Conservation (phyloP, 2,329 filamentous ascomycete genomes). For the Fusarium aywerte region DNA sequence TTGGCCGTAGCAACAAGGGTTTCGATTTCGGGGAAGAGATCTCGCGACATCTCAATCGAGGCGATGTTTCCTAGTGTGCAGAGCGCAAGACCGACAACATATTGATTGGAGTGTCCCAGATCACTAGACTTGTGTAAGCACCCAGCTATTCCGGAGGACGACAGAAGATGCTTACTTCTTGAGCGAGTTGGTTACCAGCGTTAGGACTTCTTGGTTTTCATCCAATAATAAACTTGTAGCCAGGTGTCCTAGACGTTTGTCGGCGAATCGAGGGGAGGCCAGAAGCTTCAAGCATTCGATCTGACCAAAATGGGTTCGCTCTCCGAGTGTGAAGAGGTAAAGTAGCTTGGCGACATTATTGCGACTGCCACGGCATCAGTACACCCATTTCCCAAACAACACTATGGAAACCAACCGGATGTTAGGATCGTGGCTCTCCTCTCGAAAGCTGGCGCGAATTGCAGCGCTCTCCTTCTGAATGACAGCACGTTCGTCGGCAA, state of each 20-base stretch:
- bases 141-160: neutral
- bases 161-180: conserved; percentile 76
- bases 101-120: conserved; percentile 96
- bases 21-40: conserved; percentile 96
- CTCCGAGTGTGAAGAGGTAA: conserved; percentile 96
- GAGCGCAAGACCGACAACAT: conserved; percentile 94
- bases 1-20: conserved; percentile 90
- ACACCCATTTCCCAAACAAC: neutral
- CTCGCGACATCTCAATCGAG: conserved; percentile 97
- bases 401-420: conserved; percentile 72
- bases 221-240: conserved; percentile 96
- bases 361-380: conserved; percentile 66
- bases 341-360: conserved; percentile 99
- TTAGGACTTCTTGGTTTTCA: conserved; percentile 98
- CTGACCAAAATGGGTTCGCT: conserved; percentile 98
- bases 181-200: conserved; percentile 95
- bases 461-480: conserved; percentile 99
- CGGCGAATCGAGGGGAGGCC: conserved; percentile 95
- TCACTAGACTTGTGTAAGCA: conserved; percentile 68
- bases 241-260: conserved; percentile 95
- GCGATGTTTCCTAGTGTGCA: conserved; percentile 98
- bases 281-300: conserved; percentile 99
- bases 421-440: conserved; percentile 93
- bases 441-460: conserved; percentile 95
- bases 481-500: conserved; percentile 97